A percentile compares a stretch with the other conserved stretches of the same genome.
Evolutionary conservation across 805 yeast genomes (phyloP).

Genomic region (Cyberlindnera galapagoensis): DNA sequence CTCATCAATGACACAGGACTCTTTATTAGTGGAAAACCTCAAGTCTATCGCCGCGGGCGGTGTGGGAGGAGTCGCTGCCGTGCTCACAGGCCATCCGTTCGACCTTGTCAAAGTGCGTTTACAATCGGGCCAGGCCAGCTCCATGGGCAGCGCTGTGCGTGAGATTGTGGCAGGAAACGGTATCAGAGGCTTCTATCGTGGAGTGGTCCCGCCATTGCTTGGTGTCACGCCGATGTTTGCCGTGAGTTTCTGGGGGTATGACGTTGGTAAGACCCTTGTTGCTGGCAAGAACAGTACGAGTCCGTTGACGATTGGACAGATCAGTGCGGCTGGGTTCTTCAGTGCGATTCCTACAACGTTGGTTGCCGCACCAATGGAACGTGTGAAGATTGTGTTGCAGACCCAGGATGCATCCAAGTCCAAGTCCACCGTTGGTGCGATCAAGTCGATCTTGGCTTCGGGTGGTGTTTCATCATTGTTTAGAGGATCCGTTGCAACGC

Average conservation of each 20-base stretch:
- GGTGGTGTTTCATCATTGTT: conserved; percentile 84
- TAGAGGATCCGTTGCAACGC: conserved; percentile 87
- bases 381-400: conserved; percentile 92
- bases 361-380: conserved; percentile 96
- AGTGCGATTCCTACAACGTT: conserved; percentile 93
- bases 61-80: conserved; percentile 95
- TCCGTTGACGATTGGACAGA: conserved; percentile 56
- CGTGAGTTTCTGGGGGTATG: conserved; percentile 97
- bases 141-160: conserved; percentile 62
- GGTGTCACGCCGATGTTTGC: conserved; percentile 99
- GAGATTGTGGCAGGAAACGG: conserved; percentile 72
- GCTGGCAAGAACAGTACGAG: conserved; percentile 28
- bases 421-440: conserved; percentile 45
- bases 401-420: conserved; percentile 42
- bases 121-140: conserved; percentile 63
- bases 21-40: conserved; percentile 55
- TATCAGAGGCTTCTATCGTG: conserved; percentile 77
- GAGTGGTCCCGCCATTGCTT: conserved; percentile 88
- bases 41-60: conserved; percentile 92
- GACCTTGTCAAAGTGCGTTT: conserved; percentile 88
- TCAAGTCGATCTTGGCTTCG: conserved; percentile 58
- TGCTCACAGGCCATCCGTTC: conserved; percentile 92
- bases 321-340: conserved; percentile 88
- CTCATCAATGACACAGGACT: conserved; percentile 20
- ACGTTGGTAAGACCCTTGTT: conserved; percentile 79